phyloP scores from a whole-genome alignment of 805 yeast genomes.

The Sugiyamaella marilandica region DNA sequence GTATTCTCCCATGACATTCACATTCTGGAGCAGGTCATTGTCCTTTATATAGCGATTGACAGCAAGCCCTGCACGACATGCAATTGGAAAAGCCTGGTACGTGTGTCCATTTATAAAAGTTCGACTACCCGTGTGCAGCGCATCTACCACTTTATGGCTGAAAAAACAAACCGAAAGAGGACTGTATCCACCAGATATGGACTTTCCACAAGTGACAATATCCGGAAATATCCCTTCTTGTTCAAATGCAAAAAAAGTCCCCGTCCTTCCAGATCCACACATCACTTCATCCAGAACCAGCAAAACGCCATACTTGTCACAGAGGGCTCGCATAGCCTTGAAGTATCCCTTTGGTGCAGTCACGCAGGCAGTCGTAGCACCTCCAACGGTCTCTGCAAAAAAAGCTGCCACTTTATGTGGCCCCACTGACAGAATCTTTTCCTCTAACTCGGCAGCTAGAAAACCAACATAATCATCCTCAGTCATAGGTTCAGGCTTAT shows the following conservation, averaged over 20 bases:
- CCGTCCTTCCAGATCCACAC: neutral
- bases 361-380: slow-evolving; percentile 44
- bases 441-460: slow-evolving; percentile 40
- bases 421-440: slow-evolving; percentile 39
- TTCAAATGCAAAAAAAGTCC: neutral
- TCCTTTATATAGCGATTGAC: neutral
- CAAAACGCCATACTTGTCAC: slow-evolving; percentile 49
- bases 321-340: slow-evolving; percentile 42
- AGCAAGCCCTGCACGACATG: neutral
- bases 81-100: neutral
- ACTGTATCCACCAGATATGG: neutral
- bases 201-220: neutral
- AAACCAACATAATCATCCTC: slow-evolving; percentile 38
- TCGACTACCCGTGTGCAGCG: neutral
- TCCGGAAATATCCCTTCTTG: neutral
- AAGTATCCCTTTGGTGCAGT: slow-evolving; percentile 45
- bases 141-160: neutral
- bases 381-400: slow-evolving; percentile 44
- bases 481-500: slow-evolving; percentile 34
- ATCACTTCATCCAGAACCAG: slow-evolving; percentile 46
- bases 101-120: neutral
- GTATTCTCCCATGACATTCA: neutral
- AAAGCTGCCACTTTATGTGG: slow-evolving; percentile 43
- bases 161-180: neutral
- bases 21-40: neutral